phyloP scores from a whole-genome alignment of 768 basidiomycete genomes.

The Fistulinella prunicolor region DNA sequence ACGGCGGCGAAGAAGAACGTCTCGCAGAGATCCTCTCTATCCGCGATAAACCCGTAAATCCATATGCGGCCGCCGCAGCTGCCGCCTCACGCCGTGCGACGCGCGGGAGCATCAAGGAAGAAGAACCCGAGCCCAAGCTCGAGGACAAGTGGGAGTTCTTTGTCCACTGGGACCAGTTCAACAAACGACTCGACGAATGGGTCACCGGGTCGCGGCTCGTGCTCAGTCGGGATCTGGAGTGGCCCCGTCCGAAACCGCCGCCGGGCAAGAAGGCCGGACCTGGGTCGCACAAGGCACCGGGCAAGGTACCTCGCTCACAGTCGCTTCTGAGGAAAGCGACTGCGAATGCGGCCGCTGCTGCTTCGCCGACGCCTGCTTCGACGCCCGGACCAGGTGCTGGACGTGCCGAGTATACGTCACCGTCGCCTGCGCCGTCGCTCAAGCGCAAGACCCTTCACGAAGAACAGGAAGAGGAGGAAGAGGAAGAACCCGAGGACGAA shows the following conservation, averaged over 20 bases:
- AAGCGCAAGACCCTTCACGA: conserved; percentile 71
- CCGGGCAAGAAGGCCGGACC: conserved; percentile 53
- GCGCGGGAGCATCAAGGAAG: conserved; percentile 39
- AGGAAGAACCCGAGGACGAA: conserved; percentile 48
- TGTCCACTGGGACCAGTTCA: conserved; percentile 98
- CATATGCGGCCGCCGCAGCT: conserved; percentile 40
- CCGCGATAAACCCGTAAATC: conserved; percentile 75
- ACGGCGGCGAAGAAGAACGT: conserved; percentile 81
- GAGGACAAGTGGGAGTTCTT: conserved; percentile 92
- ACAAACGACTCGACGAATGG: conserved; percentile 99
- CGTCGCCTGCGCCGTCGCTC: conserved; percentile 56
- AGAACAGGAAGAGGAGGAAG: conserved; percentile 59
- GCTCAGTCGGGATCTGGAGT: conserved; percentile 83
- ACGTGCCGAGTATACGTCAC: conserved; percentile 41
- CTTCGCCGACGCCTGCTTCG: conserved; percentile 57
- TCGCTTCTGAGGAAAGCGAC: conserved; percentile 68
- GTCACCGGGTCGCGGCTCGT: conserved; percentile 85
- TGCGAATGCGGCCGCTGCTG: conserved; percentile 62
- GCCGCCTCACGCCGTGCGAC: conserved; percentile 37
- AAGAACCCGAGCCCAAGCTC: conserved; percentile 51
- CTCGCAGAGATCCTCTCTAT: conserved; percentile 95
- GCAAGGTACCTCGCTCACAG: conserved; percentile 59
- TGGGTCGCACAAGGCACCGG: conserved; percentile 50
- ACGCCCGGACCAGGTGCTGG: conserved; percentile 36
- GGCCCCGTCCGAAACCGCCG: conserved; percentile 84